These are phyloP conservation scores for Solanum neorickii DNA, from an alignment of 257 asterid species.

Conservation along the genomic window DNA sequence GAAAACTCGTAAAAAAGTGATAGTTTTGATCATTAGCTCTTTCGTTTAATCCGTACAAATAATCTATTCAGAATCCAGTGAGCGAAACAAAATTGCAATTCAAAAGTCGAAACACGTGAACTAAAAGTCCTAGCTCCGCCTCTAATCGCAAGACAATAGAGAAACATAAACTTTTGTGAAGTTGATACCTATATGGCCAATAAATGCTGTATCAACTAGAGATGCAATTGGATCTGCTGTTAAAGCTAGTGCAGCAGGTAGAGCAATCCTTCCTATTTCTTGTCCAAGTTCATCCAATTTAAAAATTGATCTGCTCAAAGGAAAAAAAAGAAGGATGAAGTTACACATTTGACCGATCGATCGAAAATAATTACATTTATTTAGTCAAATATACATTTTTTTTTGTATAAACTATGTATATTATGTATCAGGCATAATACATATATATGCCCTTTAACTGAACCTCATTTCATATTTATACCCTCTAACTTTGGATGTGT, in stretches of 20 bases:
- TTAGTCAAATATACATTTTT: neutral
- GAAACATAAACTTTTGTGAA: neutral
- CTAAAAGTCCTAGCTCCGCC: neutral
- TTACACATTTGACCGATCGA: neutral
- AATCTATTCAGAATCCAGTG: neutral
- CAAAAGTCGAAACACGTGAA: neutral
- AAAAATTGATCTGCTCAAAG: conserved; percentile 33
- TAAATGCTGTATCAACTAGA: conserved; percentile 61
- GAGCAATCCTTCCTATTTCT: conserved; percentile 51
- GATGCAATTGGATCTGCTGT: conserved; percentile 92
- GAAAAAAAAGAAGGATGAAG: neutral
- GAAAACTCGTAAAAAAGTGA: too few relatives aligned
- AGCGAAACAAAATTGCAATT: neutral
- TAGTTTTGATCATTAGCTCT: neutral
- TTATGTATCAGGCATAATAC: too few relatives aligned
- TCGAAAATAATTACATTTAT: neutral
- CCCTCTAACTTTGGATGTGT: too few relatives aligned
- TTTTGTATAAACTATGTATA: neutral
- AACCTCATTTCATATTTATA: too few relatives aligned
- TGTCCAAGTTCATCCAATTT: conserved; percentile 56
- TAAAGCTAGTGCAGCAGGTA: conserved; percentile 71
- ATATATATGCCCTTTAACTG: too few relatives aligned
- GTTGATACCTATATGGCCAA: conserved; percentile 68
- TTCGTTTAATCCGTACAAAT: neutral
- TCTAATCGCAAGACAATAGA: neutral